These are phyloP conservation scores for Pythium monospermum DNA, from an alignment of 352 stramenopile species.

Conservation along the genomic window DNA sequence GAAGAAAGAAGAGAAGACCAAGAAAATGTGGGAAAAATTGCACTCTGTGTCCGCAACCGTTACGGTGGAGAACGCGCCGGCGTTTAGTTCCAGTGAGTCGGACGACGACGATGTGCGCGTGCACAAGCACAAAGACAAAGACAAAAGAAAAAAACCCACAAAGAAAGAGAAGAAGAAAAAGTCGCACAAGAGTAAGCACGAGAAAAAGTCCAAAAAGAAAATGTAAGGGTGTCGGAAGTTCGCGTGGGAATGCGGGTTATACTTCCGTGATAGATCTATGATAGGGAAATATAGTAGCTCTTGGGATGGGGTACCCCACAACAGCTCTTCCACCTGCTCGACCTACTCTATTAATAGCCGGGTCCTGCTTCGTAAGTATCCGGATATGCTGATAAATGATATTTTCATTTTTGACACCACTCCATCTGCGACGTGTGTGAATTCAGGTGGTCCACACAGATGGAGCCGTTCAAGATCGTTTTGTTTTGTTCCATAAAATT, in stretches of 20 bases:
- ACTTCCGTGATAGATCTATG: too few relatives aligned
- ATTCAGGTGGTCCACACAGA: slow-evolving; percentile 1
- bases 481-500: too few relatives aligned
- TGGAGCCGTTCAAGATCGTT: not conserved
- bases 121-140: too few relatives aligned
- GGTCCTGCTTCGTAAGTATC: too few relatives aligned
- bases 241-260: too few relatives aligned
- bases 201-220: slow-evolving; percentile 24
- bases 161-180: slow-evolving; percentile 23
- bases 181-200: slow-evolving; percentile 25
- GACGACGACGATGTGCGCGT: slow-evolving; percentile 44
- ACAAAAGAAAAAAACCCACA: not conserved
- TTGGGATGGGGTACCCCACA: too few relatives aligned
- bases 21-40: slow-evolving; percentile 46
- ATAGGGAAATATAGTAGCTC: too few relatives aligned
- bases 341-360: too few relatives aligned
- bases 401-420: too few relatives aligned
- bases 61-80: slow-evolving; percentile 44
- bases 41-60: slow-evolving; percentile 27
- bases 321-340: too few relatives aligned
- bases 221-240: too few relatives aligned
- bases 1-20: slow-evolving; percentile 55
- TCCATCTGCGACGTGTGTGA: not conserved
- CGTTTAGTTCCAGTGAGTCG: slow-evolving; percentile 28
- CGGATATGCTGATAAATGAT: too few relatives aligned